These are phyloP conservation scores for Aspergillus sclerotialis DNA, from an alignment of 2,329 filamentous ascomycete genomes.

Conservation along the genomic window DNA sequence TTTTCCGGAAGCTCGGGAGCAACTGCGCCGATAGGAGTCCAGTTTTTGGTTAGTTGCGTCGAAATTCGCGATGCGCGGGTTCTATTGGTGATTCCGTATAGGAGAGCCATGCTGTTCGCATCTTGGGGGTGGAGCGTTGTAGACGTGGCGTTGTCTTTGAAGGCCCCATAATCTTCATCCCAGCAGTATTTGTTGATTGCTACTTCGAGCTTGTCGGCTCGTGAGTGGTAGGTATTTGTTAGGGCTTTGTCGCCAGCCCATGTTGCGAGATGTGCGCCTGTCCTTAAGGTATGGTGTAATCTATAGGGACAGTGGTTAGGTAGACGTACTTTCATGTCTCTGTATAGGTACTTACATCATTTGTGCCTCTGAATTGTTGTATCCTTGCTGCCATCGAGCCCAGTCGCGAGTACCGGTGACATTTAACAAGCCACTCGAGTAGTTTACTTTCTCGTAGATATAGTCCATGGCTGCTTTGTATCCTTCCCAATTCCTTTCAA, in stretches of 20 bases:
- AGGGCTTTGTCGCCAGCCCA: conserved; percentile 39
- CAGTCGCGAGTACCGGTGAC: conserved; percentile 46
- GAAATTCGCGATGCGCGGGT: conserved; percentile 37
- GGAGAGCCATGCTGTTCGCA: conserved; percentile 50
- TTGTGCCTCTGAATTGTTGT: conserved; percentile 47
- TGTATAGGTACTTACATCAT: conserved; percentile 32
- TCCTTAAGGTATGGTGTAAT: conserved; percentile 49
- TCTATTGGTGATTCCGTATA: conserved; percentile 40
- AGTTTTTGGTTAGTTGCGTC: conserved; percentile 42
- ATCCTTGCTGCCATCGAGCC: conserved; percentile 45
- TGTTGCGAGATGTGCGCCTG: conserved; percentile 45
- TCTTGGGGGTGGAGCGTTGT: conserved; percentile 53
- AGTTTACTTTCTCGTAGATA: conserved; percentile 38
- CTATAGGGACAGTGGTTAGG: conserved; percentile 10
- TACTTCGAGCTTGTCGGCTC: conserved; percentile 31
- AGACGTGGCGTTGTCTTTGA: conserved; percentile 47
- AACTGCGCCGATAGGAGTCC: conserved; percentile 50
- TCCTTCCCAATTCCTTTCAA: conserved; percentile 41
- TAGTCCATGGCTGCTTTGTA: conserved; percentile 44
- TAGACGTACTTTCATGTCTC: not conserved
- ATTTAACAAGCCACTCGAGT: conserved; percentile 41
- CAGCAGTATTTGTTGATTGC: conserved; percentile 45
- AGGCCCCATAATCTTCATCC: conserved; percentile 43
- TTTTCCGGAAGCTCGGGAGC: conserved; percentile 52
- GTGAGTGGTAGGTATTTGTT: conserved; percentile 33